Evolutionary conservation across 2,329 filamentous ascomycete species (phyloP).

Genomic region (Hymenoscyphus scutula): DNA sequence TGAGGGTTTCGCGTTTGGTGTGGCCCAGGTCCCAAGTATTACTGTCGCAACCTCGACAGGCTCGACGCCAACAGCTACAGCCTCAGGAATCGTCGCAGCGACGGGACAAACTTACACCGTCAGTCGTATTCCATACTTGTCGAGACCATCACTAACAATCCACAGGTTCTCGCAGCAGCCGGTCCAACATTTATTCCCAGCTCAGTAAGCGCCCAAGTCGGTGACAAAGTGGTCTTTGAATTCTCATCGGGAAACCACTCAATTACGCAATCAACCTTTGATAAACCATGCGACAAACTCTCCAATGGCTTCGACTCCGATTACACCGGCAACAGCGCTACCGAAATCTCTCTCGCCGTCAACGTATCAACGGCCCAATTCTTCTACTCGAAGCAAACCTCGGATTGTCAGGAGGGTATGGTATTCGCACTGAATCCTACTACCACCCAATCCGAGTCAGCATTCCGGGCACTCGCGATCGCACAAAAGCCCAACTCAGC

Average conservation of each 20-base stretch:
- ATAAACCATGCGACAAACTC: conserved; percentile 38
- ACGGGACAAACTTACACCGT: conserved; percentile 19
- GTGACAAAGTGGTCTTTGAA: conserved; percentile 35
- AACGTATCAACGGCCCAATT: conserved; percentile 17
- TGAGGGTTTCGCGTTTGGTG: conserved; percentile 26
- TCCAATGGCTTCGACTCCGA: conserved; percentile 61
- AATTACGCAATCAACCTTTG: conserved; percentile 41
- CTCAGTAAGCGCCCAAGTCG: conserved; percentile 32
- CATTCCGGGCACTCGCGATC: conserved; percentile 15
- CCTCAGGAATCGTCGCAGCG: conserved; percentile 8
- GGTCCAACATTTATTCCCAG: conserved; percentile 62
- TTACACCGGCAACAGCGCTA: conserved; percentile 34
- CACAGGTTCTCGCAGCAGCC: conserved; percentile 19
- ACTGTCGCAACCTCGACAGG: not conserved
- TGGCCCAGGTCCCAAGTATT: conserved; percentile 19
- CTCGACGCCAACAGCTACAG: not conserved
- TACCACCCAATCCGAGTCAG: conserved; percentile 10
- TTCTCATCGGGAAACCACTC: conserved; percentile 46
- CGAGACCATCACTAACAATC: conserved; percentile 6
- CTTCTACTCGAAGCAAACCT: conserved; percentile 20
- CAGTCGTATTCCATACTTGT: not conserved
- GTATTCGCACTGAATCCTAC: conserved; percentile 21
- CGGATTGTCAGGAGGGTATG: conserved; percentile 21
- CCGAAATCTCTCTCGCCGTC: conserved; percentile 33
- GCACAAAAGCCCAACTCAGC: conserved; percentile 1